These are phyloP conservation scores for Quercus dentata DNA, from an alignment of 306 rosid genomes.

Conservation along the genomic window DNA sequence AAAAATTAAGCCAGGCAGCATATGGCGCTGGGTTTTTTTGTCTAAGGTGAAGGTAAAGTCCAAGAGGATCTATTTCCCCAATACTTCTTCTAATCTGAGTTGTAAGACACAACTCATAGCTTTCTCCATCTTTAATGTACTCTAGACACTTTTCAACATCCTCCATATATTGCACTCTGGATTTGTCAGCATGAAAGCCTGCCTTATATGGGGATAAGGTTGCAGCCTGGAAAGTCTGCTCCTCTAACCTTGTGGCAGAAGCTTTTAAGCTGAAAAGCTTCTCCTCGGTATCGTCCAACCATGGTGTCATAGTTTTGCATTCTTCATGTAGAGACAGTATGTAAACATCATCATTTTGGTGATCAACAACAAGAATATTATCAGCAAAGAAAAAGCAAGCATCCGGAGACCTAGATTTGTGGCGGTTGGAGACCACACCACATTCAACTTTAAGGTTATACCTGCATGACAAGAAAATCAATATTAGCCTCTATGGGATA, in stretches of 20 bases:
- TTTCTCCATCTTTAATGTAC: slow-evolving; percentile 91
- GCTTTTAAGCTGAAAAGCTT: slow-evolving; percentile 62
- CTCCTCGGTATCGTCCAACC: slow-evolving; percentile 72
- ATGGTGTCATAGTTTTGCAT: slow-evolving; percentile 34
- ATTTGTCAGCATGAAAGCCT: slow-evolving; percentile 64
- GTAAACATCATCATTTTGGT: slow-evolving; percentile 76
- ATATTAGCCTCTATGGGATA: slow-evolving; percentile 10
- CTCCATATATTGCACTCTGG: slow-evolving; percentile 63
- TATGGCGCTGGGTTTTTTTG: slow-evolving; percentile 95
- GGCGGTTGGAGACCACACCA: slow-evolving; percentile 53
- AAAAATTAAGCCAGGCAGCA: slow-evolving; percentile 95
- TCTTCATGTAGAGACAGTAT: slow-evolving; percentile 62
- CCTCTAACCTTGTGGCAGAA: slow-evolving; percentile 29
- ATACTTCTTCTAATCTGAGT: slow-evolving; percentile 77
- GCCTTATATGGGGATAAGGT: slow-evolving; percentile 31
- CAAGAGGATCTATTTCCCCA: slow-evolving; percentile 51
- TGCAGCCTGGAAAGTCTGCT: slow-evolving; percentile 18
- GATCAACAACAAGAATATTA: slow-evolving; percentile 79
- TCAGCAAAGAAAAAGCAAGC: slow-evolving; percentile 98
- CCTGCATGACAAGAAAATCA: slow-evolving; percentile 51
- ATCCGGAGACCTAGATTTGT: slow-evolving; percentile 86
- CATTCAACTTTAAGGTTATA: slow-evolving; percentile 94
- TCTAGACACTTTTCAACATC: slow-evolving; percentile 74
- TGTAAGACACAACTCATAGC: slow-evolving; percentile 94
- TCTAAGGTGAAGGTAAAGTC: slow-evolving; percentile 80